Percentiles rank a stretch among this genome's conserved stretches.
phyloP scores from a whole-genome alignment of 2,329 filamentous ascomycete species.

The Sclerotinia trifoliorum region DNA sequence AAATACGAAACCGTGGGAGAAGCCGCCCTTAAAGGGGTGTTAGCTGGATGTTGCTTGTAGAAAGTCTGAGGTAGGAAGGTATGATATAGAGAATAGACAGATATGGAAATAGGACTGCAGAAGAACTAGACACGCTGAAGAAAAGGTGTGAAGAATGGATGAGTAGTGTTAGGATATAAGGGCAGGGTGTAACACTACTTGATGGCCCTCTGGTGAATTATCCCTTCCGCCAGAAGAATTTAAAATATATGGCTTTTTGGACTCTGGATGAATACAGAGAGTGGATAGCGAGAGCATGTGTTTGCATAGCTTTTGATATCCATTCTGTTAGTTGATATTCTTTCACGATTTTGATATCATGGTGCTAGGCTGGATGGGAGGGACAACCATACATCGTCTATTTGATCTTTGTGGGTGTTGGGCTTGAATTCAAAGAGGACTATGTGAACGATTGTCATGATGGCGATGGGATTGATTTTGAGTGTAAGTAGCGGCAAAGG shows the following conservation, averaged over 20 bases:
- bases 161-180: neutral
- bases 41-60: neutral
- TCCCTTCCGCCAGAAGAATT: constrained; percentile 58
- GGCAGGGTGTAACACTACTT: constrained; percentile 46
- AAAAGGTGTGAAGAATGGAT: too few relatives aligned
- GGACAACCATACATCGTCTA: constrained; percentile 53
- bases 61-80: neutral
- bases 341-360: neutral
- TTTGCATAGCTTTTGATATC: constrained; percentile 48
- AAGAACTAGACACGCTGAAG: neutral
- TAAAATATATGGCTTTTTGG: constrained; percentile 59
- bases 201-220: constrained; percentile 59
- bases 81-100: too few relatives aligned
- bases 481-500: neutral
- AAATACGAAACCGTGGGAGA: constrained; percentile 68
- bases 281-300: constrained; percentile 57
- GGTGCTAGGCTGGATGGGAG: neutral
- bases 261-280: constrained; percentile 58
- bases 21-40: constrained; percentile 50
- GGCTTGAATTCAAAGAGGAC: constrained; percentile 67
- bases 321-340: neutral
- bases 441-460: constrained; percentile 65
- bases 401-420: constrained; percentile 46
- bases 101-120: neutral
- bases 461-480: constrained; percentile 1